Percentiles rank a stretch among this genome's conserved stretches.
Conservation (phyloP, 2,329 filamentous ascomycete genomes). For the Fonsecaea erecta region DNA sequence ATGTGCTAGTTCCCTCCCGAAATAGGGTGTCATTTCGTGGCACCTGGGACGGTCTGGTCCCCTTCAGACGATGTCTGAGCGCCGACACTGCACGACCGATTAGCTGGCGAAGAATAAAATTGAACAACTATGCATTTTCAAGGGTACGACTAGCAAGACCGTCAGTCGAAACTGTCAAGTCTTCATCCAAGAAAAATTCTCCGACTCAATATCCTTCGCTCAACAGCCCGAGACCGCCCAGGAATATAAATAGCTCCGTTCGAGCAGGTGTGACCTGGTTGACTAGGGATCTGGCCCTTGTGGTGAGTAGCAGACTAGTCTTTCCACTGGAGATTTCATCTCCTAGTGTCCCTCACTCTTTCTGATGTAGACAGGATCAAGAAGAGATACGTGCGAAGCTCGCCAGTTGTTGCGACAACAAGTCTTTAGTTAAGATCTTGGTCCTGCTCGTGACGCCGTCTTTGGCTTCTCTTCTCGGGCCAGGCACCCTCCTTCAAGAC, state of each 20-base stretch:
- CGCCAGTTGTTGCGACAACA: not conserved
- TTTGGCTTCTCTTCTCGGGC: constrained; percentile 22
- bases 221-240: not conserved
- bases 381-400: constrained; percentile 6
- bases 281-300: constrained; percentile 6
- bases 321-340: not conserved
- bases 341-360: not conserved
- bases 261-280: constrained; percentile 20
- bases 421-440: constrained; percentile 7
- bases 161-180: not conserved
- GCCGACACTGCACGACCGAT: not conserved
- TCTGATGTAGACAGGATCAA: constrained; percentile 3
- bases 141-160: not conserved
- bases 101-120: not conserved
- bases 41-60: not conserved
- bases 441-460: constrained; percentile 29
- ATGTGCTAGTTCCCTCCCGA: not conserved
- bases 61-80: not conserved
- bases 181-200: not conserved
- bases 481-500: constrained; percentile 10
- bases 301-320: constrained; percentile 15
- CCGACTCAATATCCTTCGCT: not conserved
- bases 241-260: not conserved
- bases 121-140: not conserved
- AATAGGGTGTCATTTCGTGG: not conserved